Percentiles rank a stretch among this genome's conserved stretches.
These are phyloP conservation scores for Phytophthora melonis DNA, from an alignment of 352 stramenopile genomes.

Conservation along the genomic window DNA sequence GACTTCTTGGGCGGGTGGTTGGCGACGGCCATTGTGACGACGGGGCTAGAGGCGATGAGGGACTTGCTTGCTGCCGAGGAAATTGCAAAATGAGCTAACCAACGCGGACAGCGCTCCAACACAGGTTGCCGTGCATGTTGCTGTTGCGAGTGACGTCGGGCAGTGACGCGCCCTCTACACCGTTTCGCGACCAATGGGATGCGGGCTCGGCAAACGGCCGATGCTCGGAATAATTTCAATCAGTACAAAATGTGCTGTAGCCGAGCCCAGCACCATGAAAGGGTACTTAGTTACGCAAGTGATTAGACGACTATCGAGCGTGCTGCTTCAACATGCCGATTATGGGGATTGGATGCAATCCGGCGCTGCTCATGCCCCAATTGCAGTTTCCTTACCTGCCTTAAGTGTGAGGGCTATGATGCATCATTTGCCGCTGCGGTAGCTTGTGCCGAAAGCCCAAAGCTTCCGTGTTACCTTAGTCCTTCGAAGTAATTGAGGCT, in stretches of 20 bases:
- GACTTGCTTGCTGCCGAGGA: constrained; percentile 28
- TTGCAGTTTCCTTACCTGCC: too few relatives aligned
- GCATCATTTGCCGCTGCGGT: too few relatives aligned
- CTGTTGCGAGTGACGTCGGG: constrained; percentile 33
- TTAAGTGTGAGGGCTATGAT: too few relatives aligned
- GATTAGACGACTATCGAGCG: constrained; percentile 34
- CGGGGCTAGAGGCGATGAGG: not conserved
- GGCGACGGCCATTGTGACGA: constrained; percentile 18
- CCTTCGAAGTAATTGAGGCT: too few relatives aligned
- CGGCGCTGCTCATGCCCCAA: too few relatives aligned
- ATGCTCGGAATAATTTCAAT: constrained; percentile 18
- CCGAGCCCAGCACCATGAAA: not conserved
- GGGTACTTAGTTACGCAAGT: constrained; percentile 34
- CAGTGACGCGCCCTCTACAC: constrained; percentile 22
- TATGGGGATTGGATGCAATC: constrained; percentile 12
- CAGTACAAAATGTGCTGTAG: constrained; percentile 7
- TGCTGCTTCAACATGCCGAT: constrained; percentile 18
- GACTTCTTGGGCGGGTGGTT: constrained; percentile 19
- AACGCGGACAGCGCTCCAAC: constrained; percentile 3
- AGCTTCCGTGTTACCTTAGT: too few relatives aligned
- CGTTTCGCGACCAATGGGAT: constrained; percentile 23
- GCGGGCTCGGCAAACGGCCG: not conserved
- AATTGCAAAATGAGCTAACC: constrained; percentile 33
- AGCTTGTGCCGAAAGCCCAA: too few relatives aligned
- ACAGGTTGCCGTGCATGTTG: constrained; percentile 14